Evolutionary conservation across 2,329 filamentous ascomycete genomes (phyloP), one percentile per base, ranked within the genome.

Genomic region (Colletotrichum salicis): DNA sequence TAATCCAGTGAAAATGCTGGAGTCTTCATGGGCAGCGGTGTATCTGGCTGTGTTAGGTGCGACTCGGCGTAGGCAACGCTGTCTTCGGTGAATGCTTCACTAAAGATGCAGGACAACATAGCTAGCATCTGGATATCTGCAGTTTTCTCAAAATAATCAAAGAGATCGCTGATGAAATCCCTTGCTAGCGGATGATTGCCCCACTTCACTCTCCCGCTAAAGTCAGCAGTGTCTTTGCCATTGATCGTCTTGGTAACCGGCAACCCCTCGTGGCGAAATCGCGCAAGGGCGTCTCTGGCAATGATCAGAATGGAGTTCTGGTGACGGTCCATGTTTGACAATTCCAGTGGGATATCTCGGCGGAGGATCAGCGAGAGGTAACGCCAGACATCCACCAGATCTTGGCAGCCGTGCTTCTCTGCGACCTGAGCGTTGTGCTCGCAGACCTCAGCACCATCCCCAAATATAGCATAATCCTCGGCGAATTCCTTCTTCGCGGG

Each of bases 381-480:
- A 60, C 89, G 90, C 96, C 96, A 99, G 7, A 97, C 89, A 75
- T 94, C 90, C 31, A 93, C 92, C 35, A 97, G 82, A 74, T 97
- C 94, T 15, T 86, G 80, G 74, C 90, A 88, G 5, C 92, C 93
- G 75, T 92, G 87, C 73, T 90, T 91, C 75, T 90, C 87, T 10
- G 96, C 95, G 57, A 97, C 90, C 1, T 84, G 83, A 10, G 95
- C 94, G 80, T 99, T 99, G 77, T 97, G 92, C 56, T 89, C 86
- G 80, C 96, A 98, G 4, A 97, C 90, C 48, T 92, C 89, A n/a
- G 91, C 89, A 1, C 93, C 92, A 72, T 95, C 91, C 4, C 95
- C 95, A 79, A 96, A 95, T 15, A 98, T 93, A 29, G 88, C 88
- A 81, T 98, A 99, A 75, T 93, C 89, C 69, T 90, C 85, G 2